These are phyloP conservation scores for Venustampulla echinocandica DNA, from an alignment of 495 filamentous ascomycete genomes.

Conservation along the genomic window DNA sequence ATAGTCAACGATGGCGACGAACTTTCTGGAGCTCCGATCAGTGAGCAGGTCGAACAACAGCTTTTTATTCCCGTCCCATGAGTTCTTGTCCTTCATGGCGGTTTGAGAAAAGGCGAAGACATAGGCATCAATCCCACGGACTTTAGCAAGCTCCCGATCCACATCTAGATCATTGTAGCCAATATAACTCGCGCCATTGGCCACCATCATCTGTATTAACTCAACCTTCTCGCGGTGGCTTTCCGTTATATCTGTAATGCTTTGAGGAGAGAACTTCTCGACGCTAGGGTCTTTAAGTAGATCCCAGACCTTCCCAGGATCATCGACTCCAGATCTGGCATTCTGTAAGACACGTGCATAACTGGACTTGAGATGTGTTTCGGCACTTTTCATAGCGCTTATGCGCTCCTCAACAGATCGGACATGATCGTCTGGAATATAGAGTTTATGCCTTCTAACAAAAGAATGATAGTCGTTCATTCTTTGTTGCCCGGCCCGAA, in stretches of 20 bases:
- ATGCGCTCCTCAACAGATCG: constrained; percentile 1
- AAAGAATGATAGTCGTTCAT: constrained; percentile 25
- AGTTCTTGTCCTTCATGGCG: background rate
- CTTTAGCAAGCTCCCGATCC: background rate
- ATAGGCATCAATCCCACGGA: constrained; percentile 9
- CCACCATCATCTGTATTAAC: constrained; percentile 11
- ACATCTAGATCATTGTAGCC: constrained; percentile 9
- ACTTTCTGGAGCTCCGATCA: background rate
- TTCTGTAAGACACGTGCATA: background rate
- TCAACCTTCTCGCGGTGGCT: constrained; percentile 11
- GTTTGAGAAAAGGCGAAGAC: constrained; percentile 15
- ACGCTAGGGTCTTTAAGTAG: background rate
- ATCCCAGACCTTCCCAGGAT: background rate
- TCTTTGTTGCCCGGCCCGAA: constrained; percentile 6
- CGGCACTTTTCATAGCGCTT: background rate
- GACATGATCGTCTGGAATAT: constrained; percentile 6
- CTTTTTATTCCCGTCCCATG: constrained; percentile 13
- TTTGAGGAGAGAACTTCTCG: background rate
- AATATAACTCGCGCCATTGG: constrained; percentile 17
- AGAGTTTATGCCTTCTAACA: background rate
- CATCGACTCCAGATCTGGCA: background rate
- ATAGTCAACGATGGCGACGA: constrained; percentile 18
- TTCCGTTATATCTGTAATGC: background rate
- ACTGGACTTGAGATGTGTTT: background rate
- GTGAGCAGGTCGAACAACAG: constrained; percentile 15